phyloP scores from a whole-genome alignment of 495 filamentous ascomycete genomes.

The Aspergillus campestris region DNA sequence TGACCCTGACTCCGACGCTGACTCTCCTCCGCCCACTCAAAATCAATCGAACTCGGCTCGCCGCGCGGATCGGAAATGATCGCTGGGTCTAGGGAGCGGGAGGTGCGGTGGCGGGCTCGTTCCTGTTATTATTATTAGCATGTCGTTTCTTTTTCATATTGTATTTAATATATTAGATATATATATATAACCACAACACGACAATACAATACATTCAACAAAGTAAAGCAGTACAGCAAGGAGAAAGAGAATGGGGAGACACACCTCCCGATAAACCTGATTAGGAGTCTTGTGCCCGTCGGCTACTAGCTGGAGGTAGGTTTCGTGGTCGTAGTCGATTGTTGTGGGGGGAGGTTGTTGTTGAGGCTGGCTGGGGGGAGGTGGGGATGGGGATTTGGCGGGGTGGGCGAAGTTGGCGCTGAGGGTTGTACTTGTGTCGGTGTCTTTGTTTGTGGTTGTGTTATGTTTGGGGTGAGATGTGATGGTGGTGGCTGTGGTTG shows the following conservation, averaged over 20 bases:
- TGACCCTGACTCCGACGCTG: slow-evolving; percentile 9
- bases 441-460: not conserved
- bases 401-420: slow-evolving; percentile 16
- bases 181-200: not conserved
- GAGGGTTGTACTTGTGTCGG: slow-evolving; percentile 1
- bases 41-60: slow-evolving; percentile 19
- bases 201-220: not conserved
- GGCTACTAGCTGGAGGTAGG: slow-evolving; percentile 21
- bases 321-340: slow-evolving; percentile 25
- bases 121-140: slow-evolving; percentile 7
- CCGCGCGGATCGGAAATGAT: slow-evolving; percentile 18
- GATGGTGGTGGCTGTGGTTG: not conserved
- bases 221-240: not conserved
- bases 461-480: not conserved
- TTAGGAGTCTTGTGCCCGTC: slow-evolving; percentile 20
- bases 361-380: not conserved
- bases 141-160: not conserved
- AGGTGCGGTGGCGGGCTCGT: slow-evolving; percentile 12
- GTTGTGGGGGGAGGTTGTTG: not conserved
- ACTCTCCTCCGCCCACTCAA: slow-evolving; percentile 22
- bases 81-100: slow-evolving; percentile 20
- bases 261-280: slow-evolving; percentile 23
- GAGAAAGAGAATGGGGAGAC: not conserved
- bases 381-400: not conserved
- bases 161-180: not conserved